A percentile compares a stretch with the other conserved stretches of the same genome.
These are phyloP conservation scores for Apocynum venetum DNA, from an alignment of 257 asterid species.

Conservation along the genomic window DNA sequence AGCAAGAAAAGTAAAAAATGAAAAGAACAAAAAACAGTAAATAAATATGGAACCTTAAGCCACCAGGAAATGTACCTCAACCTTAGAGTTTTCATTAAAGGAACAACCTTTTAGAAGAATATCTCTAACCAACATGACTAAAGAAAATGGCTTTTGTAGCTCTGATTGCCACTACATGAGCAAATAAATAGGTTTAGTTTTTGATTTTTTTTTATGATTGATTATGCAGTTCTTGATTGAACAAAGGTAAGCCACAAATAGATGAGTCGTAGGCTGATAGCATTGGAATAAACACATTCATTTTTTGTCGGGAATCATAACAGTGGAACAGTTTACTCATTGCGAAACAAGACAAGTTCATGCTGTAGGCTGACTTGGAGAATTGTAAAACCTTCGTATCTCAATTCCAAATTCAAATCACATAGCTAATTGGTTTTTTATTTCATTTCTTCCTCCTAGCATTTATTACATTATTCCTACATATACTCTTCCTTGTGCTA, in stretches of 20 bases:
- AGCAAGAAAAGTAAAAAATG: neutral
- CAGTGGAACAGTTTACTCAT: too few relatives aligned
- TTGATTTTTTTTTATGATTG: neutral
- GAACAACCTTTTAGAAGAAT: too few relatives aligned
- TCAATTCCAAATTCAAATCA: neutral
- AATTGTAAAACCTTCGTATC: neutral
- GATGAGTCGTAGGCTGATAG: neutral
- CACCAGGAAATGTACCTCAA: neutral
- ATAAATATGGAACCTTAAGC: neutral
- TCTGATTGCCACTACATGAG: too few relatives aligned
- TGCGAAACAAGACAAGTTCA: neutral
- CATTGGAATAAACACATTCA: neutral
- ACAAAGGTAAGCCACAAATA: neutral
- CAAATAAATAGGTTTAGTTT: too few relatives aligned
- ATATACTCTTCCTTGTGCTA: neutral
- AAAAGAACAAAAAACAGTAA: neutral
- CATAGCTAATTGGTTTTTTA: neutral
- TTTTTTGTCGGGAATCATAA: too few relatives aligned
- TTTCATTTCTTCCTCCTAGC: neutral
- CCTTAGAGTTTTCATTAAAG: neutral
- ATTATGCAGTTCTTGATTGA: neutral
- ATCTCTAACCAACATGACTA: too few relatives aligned
- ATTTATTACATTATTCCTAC: neutral
- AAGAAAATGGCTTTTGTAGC: too few relatives aligned
- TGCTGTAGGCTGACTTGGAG: neutral